Evolutionary conservation across 2,329 filamentous ascomycete genomes (phyloP).

Genomic region (Epichloe hybrida): DNA sequence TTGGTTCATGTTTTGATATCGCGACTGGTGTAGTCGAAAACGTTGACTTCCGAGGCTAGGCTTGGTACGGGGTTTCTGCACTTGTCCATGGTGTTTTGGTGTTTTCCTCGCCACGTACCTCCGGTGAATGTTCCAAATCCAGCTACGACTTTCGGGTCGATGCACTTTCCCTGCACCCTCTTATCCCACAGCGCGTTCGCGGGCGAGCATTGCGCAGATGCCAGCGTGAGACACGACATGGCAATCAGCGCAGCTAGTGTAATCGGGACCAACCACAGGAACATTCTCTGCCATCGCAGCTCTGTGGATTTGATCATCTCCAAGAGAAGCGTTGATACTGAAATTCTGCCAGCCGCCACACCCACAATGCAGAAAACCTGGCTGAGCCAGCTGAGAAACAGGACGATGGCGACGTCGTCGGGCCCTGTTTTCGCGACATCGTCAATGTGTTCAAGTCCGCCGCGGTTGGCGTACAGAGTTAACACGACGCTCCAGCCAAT

Average conservation of each 20-base stretch:
- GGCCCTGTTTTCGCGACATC: slow-evolving; percentile 8
- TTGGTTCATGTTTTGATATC: too few species aligned
- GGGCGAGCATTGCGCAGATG: slow-evolving; percentile 11
- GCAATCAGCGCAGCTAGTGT: slow-evolving; percentile 8
- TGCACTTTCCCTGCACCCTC: slow-evolving; percentile 8
- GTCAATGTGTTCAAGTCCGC: slow-evolving; percentile 8
- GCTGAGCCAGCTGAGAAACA: slow-evolving; percentile 11
- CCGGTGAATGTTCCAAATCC: slow-evolving; percentile 10
- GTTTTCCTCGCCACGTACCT: slow-evolving; percentile 3
- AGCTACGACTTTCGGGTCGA: slow-evolving; percentile 9
- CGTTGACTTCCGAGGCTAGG: too few species aligned
- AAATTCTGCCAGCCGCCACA: slow-evolving; percentile 11
- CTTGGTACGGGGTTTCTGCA: background rate
- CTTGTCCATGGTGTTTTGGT: background rate
- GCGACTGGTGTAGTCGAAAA: background rate
- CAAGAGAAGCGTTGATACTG: slow-evolving; percentile 10
- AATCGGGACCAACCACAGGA: slow-evolving; percentile 11
- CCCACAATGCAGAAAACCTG: slow-evolving; percentile 11
- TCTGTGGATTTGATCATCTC: slow-evolving; percentile 9
- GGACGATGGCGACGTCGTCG: slow-evolving; percentile 10
- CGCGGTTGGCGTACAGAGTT: slow-evolving; percentile 9
- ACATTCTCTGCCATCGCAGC: slow-evolving; percentile 10
- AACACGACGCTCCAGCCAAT: slow-evolving; percentile 9
- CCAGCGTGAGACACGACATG: slow-evolving; percentile 10
- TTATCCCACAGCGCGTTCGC: slow-evolving; percentile 10